These are phyloP conservation scores for Schizochytrium sp. DNA, from an alignment of 108 stramenopile genomes.

Conservation along the genomic window DNA sequence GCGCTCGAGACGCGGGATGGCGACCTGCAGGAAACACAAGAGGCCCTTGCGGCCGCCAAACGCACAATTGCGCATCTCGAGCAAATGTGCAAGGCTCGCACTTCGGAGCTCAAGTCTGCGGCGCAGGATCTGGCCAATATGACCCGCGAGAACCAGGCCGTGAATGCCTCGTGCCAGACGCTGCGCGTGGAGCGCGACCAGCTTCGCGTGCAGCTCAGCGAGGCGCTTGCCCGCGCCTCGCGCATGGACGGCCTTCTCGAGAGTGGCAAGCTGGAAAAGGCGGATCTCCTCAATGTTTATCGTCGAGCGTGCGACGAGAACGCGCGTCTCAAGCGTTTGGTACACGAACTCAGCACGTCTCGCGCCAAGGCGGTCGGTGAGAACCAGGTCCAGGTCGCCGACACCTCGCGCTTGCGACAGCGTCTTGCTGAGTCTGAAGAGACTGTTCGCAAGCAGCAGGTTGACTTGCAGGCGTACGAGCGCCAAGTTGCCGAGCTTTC, in stretches of 20 bases:
- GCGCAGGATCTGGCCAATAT: background rate
- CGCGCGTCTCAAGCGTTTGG: background rate
- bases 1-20: background rate
- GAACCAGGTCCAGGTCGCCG: background rate
- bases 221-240: background rate
- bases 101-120: background rate
- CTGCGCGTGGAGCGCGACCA: constrained; percentile 1
- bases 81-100: background rate
- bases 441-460: background rate
- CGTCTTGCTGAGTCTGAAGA: background rate
- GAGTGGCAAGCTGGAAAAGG: background rate
- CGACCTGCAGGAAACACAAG: background rate
- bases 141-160: constrained; percentile 7
- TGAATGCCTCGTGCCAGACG: background rate
- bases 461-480: constrained; percentile 7
- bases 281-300: background rate
- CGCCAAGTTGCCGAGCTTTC: constrained; percentile 5
- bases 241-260: constrained; percentile 15
- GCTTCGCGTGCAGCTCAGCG: background rate
- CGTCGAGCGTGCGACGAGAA: background rate
- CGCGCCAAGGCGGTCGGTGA: background rate
- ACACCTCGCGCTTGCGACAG: background rate
- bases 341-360: background rate
- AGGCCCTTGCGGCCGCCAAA: background rate
- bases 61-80: background rate